These are phyloP conservation scores for Dictyostelium brefeldianum DNA, from an alignment of 78 protist genomes.

Conservation along the genomic window DNA sequence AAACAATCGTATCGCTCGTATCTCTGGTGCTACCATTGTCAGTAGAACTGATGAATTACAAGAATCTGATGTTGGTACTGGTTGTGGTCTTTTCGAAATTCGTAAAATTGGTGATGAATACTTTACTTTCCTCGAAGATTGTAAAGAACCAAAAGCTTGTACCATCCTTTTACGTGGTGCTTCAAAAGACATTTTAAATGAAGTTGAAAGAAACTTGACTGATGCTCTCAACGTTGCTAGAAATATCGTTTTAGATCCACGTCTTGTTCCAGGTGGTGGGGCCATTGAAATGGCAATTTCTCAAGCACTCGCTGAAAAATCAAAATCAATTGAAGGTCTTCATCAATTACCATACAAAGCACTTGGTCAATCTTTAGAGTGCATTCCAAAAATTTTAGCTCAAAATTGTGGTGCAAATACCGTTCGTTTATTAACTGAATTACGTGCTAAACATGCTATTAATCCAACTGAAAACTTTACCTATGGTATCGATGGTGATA, in stretches of 20 bases:
- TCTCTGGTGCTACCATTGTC: constrained; percentile 99
- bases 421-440: constrained; percentile 97
- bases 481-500: constrained; percentile 98
- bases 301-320: constrained; percentile 83
- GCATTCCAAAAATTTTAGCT: constrained; percentile 98
- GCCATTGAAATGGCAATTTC: constrained; percentile 98
- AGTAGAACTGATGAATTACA: constrained; percentile 95
- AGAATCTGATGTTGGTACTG: constrained; percentile 98
- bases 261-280: constrained; percentile 99
- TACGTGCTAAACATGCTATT: constrained; percentile 97
- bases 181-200: constrained; percentile 98
- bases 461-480: constrained; percentile 79
- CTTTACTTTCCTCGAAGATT: constrained; percentile 98
- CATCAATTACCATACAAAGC: constrained; percentile 96
- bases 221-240: constrained; percentile 99
- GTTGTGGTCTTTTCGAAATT: constrained; percentile 95
- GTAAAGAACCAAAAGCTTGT: constrained; percentile 99
- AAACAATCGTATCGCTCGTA: constrained; percentile 99
- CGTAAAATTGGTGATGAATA: constrained; percentile 99
- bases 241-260: constrained; percentile 96
- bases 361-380: constrained; percentile 95
- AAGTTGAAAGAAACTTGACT: constrained; percentile 95
- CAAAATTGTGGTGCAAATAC: constrained; percentile 99
- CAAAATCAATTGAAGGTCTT: constrained; percentile 93
- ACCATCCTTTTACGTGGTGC: constrained; percentile 99